phyloP scores from a whole-genome alignment of 768 basidiomycete genomes.

The Tulasnella sp. region DNA sequence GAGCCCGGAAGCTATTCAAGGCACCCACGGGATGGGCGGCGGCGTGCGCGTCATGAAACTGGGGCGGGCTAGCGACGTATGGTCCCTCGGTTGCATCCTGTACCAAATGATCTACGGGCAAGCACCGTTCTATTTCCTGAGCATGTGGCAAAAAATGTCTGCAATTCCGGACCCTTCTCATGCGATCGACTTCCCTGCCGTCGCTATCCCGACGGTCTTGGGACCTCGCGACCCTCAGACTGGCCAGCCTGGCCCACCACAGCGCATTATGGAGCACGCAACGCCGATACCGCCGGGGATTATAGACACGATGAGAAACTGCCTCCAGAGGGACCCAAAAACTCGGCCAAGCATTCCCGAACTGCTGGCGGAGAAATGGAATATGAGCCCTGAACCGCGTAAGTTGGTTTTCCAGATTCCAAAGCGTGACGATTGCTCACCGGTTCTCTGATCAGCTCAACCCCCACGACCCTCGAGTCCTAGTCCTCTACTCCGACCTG shows the following conservation, averaged over 20 bases:
- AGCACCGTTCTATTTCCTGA: slow-evolving; percentile 84
- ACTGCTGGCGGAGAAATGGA: slow-evolving; percentile 75
- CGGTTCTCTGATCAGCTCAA: not conserved
- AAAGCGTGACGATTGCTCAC: not conserved
- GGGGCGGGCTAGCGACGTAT: slow-evolving; percentile 92
- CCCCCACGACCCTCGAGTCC: slow-evolving; percentile 15
- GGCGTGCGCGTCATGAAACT: slow-evolving; percentile 39
- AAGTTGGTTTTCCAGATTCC: not conserved
- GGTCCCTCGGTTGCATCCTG: slow-evolving; percentile 95
- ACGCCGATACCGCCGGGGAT: slow-evolving; percentile 67
- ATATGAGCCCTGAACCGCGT: slow-evolving; percentile 21
- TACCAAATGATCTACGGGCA: slow-evolving; percentile 98
- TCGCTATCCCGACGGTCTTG: slow-evolving; percentile 52
- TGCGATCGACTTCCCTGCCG: slow-evolving; percentile 77
- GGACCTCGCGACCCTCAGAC: slow-evolving; percentile 29
- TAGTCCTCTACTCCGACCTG: slow-evolving; percentile 13
- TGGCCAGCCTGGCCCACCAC: slow-evolving; percentile 63
- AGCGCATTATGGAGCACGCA: slow-evolving; percentile 35
- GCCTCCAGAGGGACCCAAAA: slow-evolving; percentile 74
- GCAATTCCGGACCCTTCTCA: slow-evolving; percentile 79
- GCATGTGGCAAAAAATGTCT: slow-evolving; percentile 85
- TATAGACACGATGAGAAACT: slow-evolving; percentile 78
- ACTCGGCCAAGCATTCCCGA: slow-evolving; percentile 83
- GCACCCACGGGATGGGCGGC: slow-evolving; percentile 25
- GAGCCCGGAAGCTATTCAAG: slow-evolving; percentile 94